Conservation (phyloP, 495 filamentous ascomycete species). For the Aspergillus sclerotiicarbonarius region DNA sequence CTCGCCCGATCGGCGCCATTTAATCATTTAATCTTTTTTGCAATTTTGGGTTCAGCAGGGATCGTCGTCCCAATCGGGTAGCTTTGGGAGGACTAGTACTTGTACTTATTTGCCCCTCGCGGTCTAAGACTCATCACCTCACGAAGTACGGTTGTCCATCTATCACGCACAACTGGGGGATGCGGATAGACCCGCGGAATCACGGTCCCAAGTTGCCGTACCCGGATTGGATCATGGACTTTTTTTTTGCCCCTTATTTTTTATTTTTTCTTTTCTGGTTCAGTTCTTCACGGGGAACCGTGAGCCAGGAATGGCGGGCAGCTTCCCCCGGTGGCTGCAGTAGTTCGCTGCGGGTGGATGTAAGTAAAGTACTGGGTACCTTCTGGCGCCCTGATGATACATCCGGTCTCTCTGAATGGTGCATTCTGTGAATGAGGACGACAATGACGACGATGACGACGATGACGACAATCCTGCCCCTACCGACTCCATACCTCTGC, state of each 20-base stretch:
- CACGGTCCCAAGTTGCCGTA: neutral
- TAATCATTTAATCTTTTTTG: neutral
- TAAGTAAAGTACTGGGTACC: neutral
- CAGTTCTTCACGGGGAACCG: neutral
- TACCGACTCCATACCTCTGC: constrained; percentile 7
- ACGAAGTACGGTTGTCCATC: neutral
- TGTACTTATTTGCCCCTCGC: neutral
- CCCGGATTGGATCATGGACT: neutral
- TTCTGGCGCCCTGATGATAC: neutral
- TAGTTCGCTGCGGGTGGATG: neutral
- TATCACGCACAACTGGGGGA: neutral
- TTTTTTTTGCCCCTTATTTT: neutral
- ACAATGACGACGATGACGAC: neutral
- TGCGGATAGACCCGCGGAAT: constrained; percentile 5
- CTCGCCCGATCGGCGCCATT: neutral
- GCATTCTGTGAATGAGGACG: neutral
- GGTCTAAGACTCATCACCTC: neutral
- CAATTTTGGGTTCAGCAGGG: neutral
- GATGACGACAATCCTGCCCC: neutral
- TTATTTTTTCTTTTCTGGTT: neutral
- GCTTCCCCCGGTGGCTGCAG: neutral
- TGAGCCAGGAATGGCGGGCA: neutral
- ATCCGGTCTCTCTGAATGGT: neutral
- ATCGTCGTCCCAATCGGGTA: constrained; percentile 4
- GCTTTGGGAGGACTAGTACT: neutral